A percentile compares a stretch with the other conserved stretches of the same genome.
Evolutionary conservation across 805 yeast genomes (phyloP).

Genomic region (Metschnikowia colocasiae): DNA sequence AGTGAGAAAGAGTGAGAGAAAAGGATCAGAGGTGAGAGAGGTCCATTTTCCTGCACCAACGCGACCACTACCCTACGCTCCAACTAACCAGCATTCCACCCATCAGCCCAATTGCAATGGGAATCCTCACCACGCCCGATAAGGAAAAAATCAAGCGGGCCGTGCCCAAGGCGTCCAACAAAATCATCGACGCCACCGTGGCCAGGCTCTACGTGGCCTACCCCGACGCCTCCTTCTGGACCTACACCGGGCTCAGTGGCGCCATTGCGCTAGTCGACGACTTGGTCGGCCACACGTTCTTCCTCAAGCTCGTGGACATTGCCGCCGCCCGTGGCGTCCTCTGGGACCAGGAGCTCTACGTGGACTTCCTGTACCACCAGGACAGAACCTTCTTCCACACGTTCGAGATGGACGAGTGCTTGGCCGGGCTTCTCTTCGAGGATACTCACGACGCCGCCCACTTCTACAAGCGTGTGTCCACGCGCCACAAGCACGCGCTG

Average conservation of each 20-base stretch:
- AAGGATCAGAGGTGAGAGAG: too few relatives aligned
- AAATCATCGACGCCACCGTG: constrained; percentile 84
- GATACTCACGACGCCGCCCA: constrained; percentile 85
- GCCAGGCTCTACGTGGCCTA: constrained; percentile 87
- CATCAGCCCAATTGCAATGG: constrained; percentile 24
- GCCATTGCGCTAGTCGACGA: constrained; percentile 88
- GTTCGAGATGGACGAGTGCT: constrained; percentile 89
- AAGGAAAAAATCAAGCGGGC: constrained; percentile 88
- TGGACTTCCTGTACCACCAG: constrained; percentile 84
- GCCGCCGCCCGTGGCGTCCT: constrained; percentile 78
- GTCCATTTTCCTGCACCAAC: too few relatives aligned
- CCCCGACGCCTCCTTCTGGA: constrained; percentile 80
- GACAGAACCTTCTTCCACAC: constrained; percentile 94
- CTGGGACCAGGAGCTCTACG: constrained; percentile 96
- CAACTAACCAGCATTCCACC: background rate
- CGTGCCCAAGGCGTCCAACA: constrained; percentile 83
- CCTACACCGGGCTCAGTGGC: constrained; percentile 83
- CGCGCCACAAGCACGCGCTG: constrained; percentile 78
- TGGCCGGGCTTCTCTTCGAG: constrained; percentile 82
- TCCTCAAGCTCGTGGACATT: constrained; percentile 84
- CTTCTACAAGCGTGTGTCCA: constrained; percentile 71
- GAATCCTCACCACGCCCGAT: constrained; percentile 48
- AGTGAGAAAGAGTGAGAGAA: too few relatives aligned
- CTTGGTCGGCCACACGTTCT: constrained; percentile 89
- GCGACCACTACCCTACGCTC: background rate